These are phyloP conservation scores for Alternaria solani DNA, from an alignment of 2,329 filamentous ascomycete species.

Conservation along the genomic window DNA sequence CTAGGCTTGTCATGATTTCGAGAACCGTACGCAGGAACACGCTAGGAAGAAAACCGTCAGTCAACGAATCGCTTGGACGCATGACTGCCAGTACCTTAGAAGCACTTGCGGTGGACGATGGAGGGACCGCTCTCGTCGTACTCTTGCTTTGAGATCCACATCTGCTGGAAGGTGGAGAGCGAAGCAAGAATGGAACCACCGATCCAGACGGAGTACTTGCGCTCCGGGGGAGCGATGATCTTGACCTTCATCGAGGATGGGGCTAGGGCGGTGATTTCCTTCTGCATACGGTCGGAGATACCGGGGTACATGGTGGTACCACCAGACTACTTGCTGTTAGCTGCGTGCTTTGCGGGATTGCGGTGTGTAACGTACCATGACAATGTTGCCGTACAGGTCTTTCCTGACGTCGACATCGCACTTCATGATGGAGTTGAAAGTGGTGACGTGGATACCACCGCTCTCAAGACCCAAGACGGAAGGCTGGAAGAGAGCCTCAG, in stretches of 20 bases:
- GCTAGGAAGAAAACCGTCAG: conserved; percentile 41
- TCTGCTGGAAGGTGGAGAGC: conserved; percentile 99
- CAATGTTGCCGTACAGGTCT: conserved; percentile 99
- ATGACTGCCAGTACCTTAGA: conserved; percentile 74
- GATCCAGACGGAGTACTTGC: conserved; percentile 99
- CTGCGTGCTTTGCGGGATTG: conserved; percentile 10
- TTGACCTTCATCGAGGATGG: conserved; percentile 99
- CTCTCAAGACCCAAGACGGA: conserved; percentile 97
- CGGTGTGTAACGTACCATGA: conserved; percentile 79
- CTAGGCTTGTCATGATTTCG: conserved; percentile 50
- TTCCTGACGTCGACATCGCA: conserved; percentile 99
- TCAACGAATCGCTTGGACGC: conserved; percentile 16
- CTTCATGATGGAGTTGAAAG: conserved; percentile 99
- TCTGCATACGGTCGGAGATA: conserved; percentile 99
- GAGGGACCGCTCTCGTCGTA: conserved; percentile 99
- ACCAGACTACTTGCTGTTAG: conserved; percentile 77
- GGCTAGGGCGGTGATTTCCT: conserved; percentile 99
- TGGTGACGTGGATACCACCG: conserved; percentile 99
- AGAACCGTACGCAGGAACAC: conserved; percentile 46
- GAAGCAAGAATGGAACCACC: conserved; percentile 99
- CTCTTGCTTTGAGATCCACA: conserved; percentile 99
- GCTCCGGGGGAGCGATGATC: conserved; percentile 99
- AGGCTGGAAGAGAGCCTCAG: conserved; percentile 99
- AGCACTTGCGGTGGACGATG: conserved; percentile 99
- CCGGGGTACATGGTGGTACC: conserved; percentile 99